A percentile compares a stretch with the other conserved stretches of the same genome.
Evolutionary conservation across 345 rosid genomes (phyloP).

Genomic region (Gossypium turneri): DNA sequence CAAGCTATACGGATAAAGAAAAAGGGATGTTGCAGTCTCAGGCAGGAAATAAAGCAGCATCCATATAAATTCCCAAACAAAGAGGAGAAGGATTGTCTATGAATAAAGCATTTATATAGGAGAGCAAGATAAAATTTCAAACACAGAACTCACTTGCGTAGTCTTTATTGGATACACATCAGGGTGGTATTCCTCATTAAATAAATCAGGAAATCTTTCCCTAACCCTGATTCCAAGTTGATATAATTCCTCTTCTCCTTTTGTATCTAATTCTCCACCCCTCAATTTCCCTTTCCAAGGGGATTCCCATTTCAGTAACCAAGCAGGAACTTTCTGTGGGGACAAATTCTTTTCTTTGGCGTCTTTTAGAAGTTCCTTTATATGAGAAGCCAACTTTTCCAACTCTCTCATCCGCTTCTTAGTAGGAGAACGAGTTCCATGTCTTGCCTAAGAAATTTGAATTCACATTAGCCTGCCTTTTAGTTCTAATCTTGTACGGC

Average conservation of each 20-base stretch:
- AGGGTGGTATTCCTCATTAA: constrained; percentile 78
- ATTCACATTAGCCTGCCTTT: neutral
- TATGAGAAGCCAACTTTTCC: constrained; percentile 55
- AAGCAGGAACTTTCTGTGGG: constrained; percentile 50
- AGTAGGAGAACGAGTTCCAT: constrained; percentile 96
- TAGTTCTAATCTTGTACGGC: neutral
- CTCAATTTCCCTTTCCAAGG: constrained; percentile 82
- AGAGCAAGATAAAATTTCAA: neutral
- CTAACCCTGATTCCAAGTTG: constrained; percentile 69
- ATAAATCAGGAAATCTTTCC: constrained; percentile 63
- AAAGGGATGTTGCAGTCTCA: neutral
- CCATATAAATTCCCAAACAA: neutral
- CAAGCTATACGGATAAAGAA: neutral
- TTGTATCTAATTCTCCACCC: constrained; percentile 71
- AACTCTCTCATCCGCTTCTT: constrained; percentile 73
- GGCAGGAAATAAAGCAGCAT: neutral
- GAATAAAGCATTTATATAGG: neutral
- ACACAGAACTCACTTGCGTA: constrained; percentile 56
- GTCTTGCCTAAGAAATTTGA: constrained; percentile 62
- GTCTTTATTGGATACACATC: constrained; percentile 75
- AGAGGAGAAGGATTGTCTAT: neutral
- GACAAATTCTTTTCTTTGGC: constrained; percentile 47
- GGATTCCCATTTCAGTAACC: constrained; percentile 71
- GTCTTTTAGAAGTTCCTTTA: constrained; percentile 51
- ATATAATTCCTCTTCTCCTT: constrained; percentile 85